Evolutionary conservation across 2,329 filamentous ascomycete genomes (phyloP), one percentile per base, ranked within the genome.

Genomic region (Microsporum ferrugineum): DNA sequence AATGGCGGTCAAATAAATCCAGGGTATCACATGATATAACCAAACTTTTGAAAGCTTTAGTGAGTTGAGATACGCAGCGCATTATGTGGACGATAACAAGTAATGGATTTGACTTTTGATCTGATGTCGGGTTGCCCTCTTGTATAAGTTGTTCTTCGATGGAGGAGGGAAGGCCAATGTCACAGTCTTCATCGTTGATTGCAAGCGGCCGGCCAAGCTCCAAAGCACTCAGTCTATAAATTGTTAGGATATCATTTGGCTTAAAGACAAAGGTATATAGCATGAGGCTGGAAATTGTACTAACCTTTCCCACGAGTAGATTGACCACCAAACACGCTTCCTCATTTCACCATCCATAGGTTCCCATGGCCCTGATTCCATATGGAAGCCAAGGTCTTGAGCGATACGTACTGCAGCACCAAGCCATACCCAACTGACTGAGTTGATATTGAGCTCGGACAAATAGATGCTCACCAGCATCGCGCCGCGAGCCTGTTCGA

Each of bases 181-280:
- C 89, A 76, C 90, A 96, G 72, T 97, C 92, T 36, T 84, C 82
- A 68, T 97, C 92, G 69, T 91, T 82, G 69, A 97, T 95, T 65
- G 91, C 75, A 61, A 88, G 83, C 0, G 92, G 90, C 58, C 88
- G 85, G 6, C 89, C 88, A 38, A 91, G 80, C 70, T 96, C 91
- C 10, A 95, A 78, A 0, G 90, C 86, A 57, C 95, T 77, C 31
- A 88, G 82, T 64, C 84, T 86, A 68, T 43, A 39, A 23, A 38
- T 8, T 23, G 65, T 74, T 59, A 76, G 71, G 17, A 27, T 33
- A 5, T 53, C 6, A 62, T 39, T 4, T 58, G 36, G 31, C 34
- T 12, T 57, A 36, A 55, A 23, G 10, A 55, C 2, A 12, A 34
- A n/a, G 17, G 3, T 33, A 31, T 8, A 53, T 34, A 17, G 10